Evolutionary conservation across 306 rosid species (phyloP), one percentile per base, ranked within the genome.

Genomic region (Acmispon strigosus): DNA sequence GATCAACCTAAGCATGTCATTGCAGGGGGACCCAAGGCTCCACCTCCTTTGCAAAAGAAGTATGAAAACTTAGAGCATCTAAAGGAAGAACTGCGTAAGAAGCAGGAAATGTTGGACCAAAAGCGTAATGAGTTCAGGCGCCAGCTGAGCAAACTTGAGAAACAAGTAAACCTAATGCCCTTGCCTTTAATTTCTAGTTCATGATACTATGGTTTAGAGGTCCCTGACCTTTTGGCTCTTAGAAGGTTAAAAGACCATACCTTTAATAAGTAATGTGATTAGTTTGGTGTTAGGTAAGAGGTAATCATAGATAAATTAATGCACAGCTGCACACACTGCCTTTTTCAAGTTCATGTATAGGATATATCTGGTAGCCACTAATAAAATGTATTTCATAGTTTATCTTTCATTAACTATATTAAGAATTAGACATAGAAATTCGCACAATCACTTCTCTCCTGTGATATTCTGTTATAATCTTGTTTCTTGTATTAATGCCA

Each of bases 1-100:
- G 92, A 87, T 75, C 89, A 76, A 57, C 39, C 86, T 53, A 89
- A 73, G 85, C 89, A 76, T 22, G 71, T 37, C 66, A 71, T 69
- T 8, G 54, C 86, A 64, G 89, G 86, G 82, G 86, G 89, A 62
- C 76, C 91, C 62, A 91, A 85, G 87, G 85, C 45, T 62, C 82
- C 80, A 15, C 92, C 96, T 66, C 87, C 96, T 57, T 42, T 29
- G 63, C 99, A 95, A 76, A 95, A 83, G 87, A 95, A 95, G 80
- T 79, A 87, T 69, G 96, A 83, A 49, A 79, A 66, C 80, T 76
- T 91, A 42, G 99, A 89, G 86, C 87, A 77, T 81, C 81, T 91
- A 55, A 95, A 87, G 86, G 97, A 91, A 80, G 90, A 91, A 85
- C 85, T 95, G 73, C 97, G 96, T 77, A 95, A 86, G 90, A 95